Percentiles rank a stretch among this genome's conserved stretches.
Evolutionary conservation across 371 early-diverging fungal genomes (phyloP).

Genomic region (Apophysomyces variabilis): DNA sequence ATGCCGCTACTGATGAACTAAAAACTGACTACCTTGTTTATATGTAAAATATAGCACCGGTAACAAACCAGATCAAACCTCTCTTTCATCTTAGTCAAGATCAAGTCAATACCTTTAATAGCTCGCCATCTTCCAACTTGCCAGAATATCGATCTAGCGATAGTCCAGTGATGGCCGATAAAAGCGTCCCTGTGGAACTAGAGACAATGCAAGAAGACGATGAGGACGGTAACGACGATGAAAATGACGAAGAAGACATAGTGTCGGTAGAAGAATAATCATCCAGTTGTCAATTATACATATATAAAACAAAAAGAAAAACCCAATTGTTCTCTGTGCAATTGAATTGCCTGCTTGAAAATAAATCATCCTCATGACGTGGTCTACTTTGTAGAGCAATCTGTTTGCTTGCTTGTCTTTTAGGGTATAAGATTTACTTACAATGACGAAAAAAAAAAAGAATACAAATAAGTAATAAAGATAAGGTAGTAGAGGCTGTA

Average conservation of each 20-base stretch:
- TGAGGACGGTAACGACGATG: not conserved
- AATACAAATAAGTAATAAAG: not conserved
- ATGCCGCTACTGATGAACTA: not conserved
- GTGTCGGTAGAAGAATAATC: not conserved
- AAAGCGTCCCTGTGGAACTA: slow-evolving; percentile 5
- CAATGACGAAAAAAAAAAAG: not conserved
- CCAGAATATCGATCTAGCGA: not conserved
- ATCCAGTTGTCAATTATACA: no score
- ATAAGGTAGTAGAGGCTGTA: not conserved
- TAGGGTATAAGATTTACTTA: not conserved
- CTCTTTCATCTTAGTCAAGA: not conserved
- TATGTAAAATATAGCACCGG: not conserved
- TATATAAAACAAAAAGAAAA: not conserved
- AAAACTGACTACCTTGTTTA: not conserved
- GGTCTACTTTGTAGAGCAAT: no score
- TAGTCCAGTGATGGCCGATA: slow-evolving; percentile 7
- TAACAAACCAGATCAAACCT: not conserved
- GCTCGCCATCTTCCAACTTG: not conserved
- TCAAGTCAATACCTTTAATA: not conserved
- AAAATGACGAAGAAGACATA: not conserved
- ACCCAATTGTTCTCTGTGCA: not conserved
- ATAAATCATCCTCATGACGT: no score
- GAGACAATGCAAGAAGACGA: not conserved
- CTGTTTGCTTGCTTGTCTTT: no score
- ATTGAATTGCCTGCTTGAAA: no score